Base-by-base conservation (phyloP, 768 basidiomycete species). In the Krasilnikovozyma curviuscula region DNA sequence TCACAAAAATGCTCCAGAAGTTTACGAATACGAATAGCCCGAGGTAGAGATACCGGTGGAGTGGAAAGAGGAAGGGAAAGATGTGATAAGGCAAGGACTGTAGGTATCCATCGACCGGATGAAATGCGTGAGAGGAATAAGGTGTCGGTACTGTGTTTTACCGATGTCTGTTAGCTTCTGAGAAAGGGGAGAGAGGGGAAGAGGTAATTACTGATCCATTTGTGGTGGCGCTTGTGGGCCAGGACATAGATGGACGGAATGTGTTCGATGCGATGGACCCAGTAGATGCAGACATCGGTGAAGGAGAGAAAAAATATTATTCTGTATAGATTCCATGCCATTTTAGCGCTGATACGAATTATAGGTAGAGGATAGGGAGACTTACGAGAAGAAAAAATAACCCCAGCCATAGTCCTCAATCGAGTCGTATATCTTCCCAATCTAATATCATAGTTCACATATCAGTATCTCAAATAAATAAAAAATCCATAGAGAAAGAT, bases 111-210 rank as follows among this genome's bases (percentile, higher is more conserved):
- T 98, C 93, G 19, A 95, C 66, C 0, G 84, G 84, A 65, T 98
- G 86, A 76, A 98, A 98, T 0, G 93, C 93, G 61, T 95, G 82
- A 21, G 91, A 91, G 28, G 93, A 83, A 59, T 84, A 98, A 0
- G 93, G 93, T 0, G 93, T 93, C 5, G 93, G 89, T 51, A 98
- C n/a, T n/a, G n/a, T n/a, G n/a, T n/a, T n/a, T n/a, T n/a, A n/a
- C n/a, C n/a, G n/a, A n/a, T n/a, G n/a, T n/a, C n/a, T n/a, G n/a
- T n/a, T n/a, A n/a, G n/a, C n/a, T n/a, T n/a, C n/a, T n/a, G n/a
- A n/a, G n/a, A n/a, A n/a, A n/a, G n/a, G n/a, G n/a, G n/a, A n/a
- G n/a, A n/a, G n/a, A n/a, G n/a, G n/a, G n/a, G n/a, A n/a, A n/a
- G n/a, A n/a, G n/a, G n/a, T n/a, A n/a, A n/a, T n/a, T n/a, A n/a